These are phyloP conservation scores for Lipomyces orientalis DNA, from an alignment of 805 yeast genomes.

Conservation along the genomic window DNA sequence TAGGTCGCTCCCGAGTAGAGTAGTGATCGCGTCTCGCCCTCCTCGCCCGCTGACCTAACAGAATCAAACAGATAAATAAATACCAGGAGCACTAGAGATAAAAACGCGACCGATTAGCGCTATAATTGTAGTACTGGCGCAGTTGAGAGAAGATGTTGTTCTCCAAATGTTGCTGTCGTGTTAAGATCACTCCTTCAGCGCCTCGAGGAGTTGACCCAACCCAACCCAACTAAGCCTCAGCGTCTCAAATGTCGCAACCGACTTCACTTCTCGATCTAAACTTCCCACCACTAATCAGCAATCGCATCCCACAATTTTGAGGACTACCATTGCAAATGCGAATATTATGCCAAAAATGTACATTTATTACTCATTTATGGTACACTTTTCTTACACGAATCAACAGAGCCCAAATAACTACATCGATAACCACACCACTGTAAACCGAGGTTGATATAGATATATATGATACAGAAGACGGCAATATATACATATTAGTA, in stretches of 20 bases:
- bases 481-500: not conserved
- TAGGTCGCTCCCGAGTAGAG: not conserved
- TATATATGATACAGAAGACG: not conserved
- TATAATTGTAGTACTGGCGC: not conserved
- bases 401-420: not conserved
- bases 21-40: not conserved
- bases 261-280: too few species aligned
- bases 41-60: not conserved
- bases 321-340: not conserved
- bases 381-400: not conserved
- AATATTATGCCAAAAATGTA: not conserved
- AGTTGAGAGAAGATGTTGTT: not conserved
- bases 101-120: not conserved
- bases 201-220: not conserved
- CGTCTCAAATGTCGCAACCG: too few species aligned
- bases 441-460: not conserved
- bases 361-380: not conserved
- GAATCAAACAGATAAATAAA: not conserved
- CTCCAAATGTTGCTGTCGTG: not conserved
- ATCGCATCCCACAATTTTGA: not conserved
- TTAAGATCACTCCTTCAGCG: too few species aligned
- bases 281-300: not conserved
- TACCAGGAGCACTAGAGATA: not conserved
- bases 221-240: too few species aligned
- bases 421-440: not conserved